These are phyloP conservation scores for Nannizziopsis barbatae DNA, from an alignment of 2,329 filamentous ascomycete species.

Conservation along the genomic window DNA sequence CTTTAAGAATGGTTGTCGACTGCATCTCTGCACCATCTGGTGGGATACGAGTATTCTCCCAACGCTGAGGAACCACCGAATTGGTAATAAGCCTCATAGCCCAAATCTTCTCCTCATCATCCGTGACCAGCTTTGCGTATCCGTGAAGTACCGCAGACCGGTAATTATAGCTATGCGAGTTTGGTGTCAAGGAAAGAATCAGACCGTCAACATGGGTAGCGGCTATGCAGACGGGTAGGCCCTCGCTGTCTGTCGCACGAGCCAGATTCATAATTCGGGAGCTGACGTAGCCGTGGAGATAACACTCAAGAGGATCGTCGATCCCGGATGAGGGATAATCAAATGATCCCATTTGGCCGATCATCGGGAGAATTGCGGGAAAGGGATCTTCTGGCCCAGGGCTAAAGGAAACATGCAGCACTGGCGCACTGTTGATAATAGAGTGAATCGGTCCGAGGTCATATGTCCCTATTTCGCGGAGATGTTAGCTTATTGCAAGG, in stretches of 20 bases:
- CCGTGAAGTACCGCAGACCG: conserved; percentile 70
- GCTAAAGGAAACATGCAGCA: conserved; percentile 72
- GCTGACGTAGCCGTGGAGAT: conserved; percentile 76
- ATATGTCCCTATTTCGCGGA: conserved; percentile 49
- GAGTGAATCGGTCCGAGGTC: conserved; percentile 60
- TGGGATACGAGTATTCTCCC: conserved; percentile 56
- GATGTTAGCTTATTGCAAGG: conserved; percentile 12
- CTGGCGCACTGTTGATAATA: conserved; percentile 61
- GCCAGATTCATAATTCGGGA: conserved; percentile 62
- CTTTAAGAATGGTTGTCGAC: conserved; percentile 59
- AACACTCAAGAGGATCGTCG: conserved; percentile 59
- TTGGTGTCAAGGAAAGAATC: conserved; percentile 66
- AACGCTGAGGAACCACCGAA: conserved; percentile 57
- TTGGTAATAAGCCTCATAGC: conserved; percentile 72
- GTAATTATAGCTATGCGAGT: conserved; percentile 78
- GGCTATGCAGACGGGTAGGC: conserved; percentile 60
- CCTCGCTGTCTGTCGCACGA: conserved; percentile 34
- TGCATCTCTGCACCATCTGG: conserved; percentile 64
- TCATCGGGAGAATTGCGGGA: conserved; percentile 71
- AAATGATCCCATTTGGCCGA: conserved; percentile 70
- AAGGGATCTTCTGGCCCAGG: conserved; percentile 53
- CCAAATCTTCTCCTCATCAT: conserved; percentile 59
- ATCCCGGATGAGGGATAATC: conserved; percentile 46
- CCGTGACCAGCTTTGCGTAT: conserved; percentile 55
- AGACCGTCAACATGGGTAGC: conserved; percentile 69